Percentiles rank a stretch among this genome's conserved stretches.
These are phyloP conservation scores for Dothideomycetidae sp. DNA, from an alignment of 2,329 filamentous ascomycete genomes.

Conservation along the genomic window DNA sequence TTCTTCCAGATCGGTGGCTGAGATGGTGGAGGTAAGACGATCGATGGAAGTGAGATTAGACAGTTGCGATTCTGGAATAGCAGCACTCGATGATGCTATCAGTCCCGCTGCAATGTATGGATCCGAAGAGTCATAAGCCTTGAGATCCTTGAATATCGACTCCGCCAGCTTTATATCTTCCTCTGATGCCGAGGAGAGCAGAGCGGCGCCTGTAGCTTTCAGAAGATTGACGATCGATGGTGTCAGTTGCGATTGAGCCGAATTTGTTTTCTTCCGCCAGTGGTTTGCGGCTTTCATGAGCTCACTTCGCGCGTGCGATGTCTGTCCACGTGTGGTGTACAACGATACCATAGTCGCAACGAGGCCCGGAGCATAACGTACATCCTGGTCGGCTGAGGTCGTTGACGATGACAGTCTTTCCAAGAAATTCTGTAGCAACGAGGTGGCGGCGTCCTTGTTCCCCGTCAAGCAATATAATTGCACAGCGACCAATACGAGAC, in stretches of 20 bases:
- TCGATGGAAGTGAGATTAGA: constrained; percentile 47
- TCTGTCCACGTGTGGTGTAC: constrained; percentile 62
- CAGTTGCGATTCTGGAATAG: constrained; percentile 38
- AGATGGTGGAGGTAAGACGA: constrained; percentile 44
- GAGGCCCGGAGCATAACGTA: constrained; percentile 71
- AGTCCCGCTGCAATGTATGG: constrained; percentile 62
- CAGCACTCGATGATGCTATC: constrained; percentile 64
- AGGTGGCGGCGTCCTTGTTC: constrained; percentile 59
- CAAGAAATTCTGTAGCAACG: constrained; percentile 63
- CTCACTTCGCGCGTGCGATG: constrained; percentile 54
- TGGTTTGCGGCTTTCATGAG: constrained; percentile 66
- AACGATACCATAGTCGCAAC: constrained; percentile 67
- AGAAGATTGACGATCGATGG: constrained; percentile 49
- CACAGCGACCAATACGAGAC: constrained; percentile 62
- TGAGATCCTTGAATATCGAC: constrained; percentile 63
- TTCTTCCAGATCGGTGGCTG: constrained; percentile 49
- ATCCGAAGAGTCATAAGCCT: constrained; percentile 51
- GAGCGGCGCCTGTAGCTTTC: constrained; percentile 65
- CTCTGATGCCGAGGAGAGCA: constrained; percentile 58
- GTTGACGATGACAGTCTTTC: constrained; percentile 51
- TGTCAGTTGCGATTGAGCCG: constrained; percentile 16
- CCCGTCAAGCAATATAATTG: constrained; percentile 65
- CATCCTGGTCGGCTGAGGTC: constrained; percentile 45
- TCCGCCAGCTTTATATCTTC: constrained; percentile 57
- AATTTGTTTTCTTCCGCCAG: constrained; percentile 54